Evolutionary conservation across 176 grass and related monocot genomes (phyloP), one percentile per base, ranked within the genome.

Genomic region (Rhynchospora breviuscula): DNA sequence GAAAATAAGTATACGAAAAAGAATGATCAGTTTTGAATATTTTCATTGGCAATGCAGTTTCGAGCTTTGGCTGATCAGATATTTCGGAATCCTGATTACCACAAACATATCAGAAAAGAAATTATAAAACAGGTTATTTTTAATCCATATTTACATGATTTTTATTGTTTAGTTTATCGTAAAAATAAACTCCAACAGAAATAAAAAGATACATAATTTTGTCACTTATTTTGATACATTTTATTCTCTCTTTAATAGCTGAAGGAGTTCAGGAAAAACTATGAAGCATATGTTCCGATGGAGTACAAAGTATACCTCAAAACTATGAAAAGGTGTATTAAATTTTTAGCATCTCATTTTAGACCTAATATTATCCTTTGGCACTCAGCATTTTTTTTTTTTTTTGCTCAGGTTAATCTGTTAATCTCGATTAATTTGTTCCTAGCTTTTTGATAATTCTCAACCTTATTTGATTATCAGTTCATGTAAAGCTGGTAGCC

Each of bases 21-120:
- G 35, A 72, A 6, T 46, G 21, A 81, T 53, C n/a, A 56, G 9
- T 29, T 88, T 83, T 70, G 1, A 49, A 15, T 63, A 80, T 66
- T 3, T 80, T 53, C 53, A 25, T 68, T 25, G 0, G 62, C 81
- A 26, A 18, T 84, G 66, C 88, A 98, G 96, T 98, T 98, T 85
- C 89, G 96, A 98, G 91, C 96, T 88, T 89, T 98, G 87, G 96
- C 96, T 72, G 96, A 98, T 78, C 96, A 98, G 75, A 91, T 98
- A 86, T 98, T 98, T 75, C 91, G 91, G 40, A 95, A 98, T 88
- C 93, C 96, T 73, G 89, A 98, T 15, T 93, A 95, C 85, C 96
- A 95, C 86, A 98, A 87, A 84, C 96, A 98, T 81, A 86, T 95
- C 49, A 90, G 96, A 26, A 93, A 91, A 81, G 85, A 82, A 67